Conservation (phyloP, 2,329 filamentous ascomycete genomes). For the Stachybotrys chlorohalonatus region DNA sequence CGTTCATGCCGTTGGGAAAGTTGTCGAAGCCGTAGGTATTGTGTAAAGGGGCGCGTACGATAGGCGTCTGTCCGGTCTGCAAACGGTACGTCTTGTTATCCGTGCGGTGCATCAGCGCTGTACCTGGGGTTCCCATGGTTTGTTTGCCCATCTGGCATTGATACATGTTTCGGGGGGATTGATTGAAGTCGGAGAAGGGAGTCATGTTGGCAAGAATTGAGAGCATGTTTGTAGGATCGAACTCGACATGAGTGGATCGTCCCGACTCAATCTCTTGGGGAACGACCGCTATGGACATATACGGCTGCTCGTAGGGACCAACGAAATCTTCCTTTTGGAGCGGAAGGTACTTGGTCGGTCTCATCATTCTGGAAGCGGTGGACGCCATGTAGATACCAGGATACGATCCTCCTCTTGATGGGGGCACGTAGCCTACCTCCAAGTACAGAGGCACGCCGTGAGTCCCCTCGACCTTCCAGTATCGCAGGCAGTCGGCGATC, state of each 20-base stretch:
- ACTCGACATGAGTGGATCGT: constrained; percentile 87
- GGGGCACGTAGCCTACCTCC: constrained; percentile 86
- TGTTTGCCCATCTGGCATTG: constrained; percentile 99
- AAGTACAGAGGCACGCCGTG: constrained; percentile 74
- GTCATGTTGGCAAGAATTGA: constrained; percentile 98
- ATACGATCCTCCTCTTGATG: constrained; percentile 86
- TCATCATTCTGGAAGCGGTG: constrained; percentile 73
- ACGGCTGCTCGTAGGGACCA: constrained; percentile 91
- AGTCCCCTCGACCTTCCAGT: constrained; percentile 89
- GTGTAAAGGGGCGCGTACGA: constrained; percentile 85
- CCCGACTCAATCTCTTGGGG: constrained; percentile 81
- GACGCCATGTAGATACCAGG: constrained; percentile 93
- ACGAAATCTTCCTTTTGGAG: constrained; percentile 81
- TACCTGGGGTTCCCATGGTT: constrained; percentile 93
- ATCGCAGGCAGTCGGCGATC: constrained; percentile 78
- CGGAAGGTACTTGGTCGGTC: constrained; percentile 86
- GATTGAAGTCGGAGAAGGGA: constrained; percentile 97
- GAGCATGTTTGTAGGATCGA: constrained; percentile 89
- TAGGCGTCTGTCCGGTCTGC: constrained; percentile 91
- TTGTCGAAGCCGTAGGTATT: constrained; percentile 97
- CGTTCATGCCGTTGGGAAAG: constrained; percentile 94
- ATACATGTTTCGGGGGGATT: constrained; percentile 98
- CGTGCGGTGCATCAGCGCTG: constrained; percentile 74
- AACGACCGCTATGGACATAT: constrained; percentile 95
- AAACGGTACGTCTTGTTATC: constrained; percentile 96